Evolutionary conservation across 2,329 filamentous ascomycete species (phyloP).

Genomic region (Ceratocystis diversiconidia): DNA sequence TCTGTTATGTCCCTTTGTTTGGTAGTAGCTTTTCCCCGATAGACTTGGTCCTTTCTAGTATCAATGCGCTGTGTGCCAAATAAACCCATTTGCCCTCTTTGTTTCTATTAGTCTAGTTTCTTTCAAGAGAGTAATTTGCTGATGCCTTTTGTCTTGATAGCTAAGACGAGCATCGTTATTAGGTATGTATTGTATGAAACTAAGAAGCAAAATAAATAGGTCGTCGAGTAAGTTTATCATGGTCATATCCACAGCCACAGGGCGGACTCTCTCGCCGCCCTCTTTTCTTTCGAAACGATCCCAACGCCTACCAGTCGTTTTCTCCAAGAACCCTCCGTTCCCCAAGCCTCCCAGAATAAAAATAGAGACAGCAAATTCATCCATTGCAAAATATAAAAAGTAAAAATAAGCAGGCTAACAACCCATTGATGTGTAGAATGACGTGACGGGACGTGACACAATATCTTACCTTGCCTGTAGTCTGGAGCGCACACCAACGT

Average conservation of each 20-base stretch:
- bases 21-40: neutral
- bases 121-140: neutral
- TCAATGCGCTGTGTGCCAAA: neutral
- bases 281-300: neutral
- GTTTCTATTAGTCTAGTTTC: neutral
- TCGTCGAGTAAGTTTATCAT: constrained; percentile 2
- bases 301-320: constrained; percentile 1
- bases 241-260: neutral
- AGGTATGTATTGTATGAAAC: constrained; percentile 1
- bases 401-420: neutral
- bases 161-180: neutral
- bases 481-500: neutral
- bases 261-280: neutral
- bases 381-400: neutral
- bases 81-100: neutral
- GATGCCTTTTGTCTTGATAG: neutral
- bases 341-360: neutral
- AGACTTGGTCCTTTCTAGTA: neutral
- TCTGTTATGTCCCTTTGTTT: neutral
- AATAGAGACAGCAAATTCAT: neutral
- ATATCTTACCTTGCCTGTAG: neutral
- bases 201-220: constrained; percentile 5
- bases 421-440: neutral
- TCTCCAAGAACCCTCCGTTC: neutral
- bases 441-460: neutral